Evolutionary conservation across 768 basidiomycete genomes (phyloP).

Genomic region (Podaxis pistillaris): DNA sequence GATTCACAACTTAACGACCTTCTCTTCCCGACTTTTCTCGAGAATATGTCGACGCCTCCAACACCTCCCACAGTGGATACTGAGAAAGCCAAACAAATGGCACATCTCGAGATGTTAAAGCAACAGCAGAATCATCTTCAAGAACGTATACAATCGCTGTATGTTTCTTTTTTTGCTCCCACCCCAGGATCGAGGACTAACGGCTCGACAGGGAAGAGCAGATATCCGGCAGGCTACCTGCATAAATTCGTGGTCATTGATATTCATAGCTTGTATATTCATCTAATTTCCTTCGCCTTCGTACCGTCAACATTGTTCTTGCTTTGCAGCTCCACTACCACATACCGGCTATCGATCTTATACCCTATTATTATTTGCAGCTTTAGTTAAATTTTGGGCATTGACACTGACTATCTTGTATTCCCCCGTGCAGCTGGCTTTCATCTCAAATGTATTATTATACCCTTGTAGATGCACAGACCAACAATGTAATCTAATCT

Average conservation of each 20-base stretch:
- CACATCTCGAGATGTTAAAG: background rate
- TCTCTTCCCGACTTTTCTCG: background rate
- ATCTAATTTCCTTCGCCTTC: background rate
- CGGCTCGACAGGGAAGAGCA: background rate
- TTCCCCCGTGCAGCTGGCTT: background rate
- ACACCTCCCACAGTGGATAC: background rate
- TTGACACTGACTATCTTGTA: background rate
- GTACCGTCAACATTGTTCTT: no score
- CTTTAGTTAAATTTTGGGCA: background rate
- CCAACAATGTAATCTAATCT: no score
- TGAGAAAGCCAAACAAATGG: background rate
- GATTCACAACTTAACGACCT: background rate
- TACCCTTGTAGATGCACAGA: background rate
- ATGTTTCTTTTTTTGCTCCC: background rate
- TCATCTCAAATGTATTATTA: background rate
- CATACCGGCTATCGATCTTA: background rate
- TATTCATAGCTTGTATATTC: background rate
- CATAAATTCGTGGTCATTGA: background rate
- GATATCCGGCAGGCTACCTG: background rate
- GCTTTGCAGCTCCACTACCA: background rate
- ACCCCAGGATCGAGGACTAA: background rate
- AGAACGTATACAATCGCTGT: constrained; percentile 3
- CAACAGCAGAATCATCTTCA: background rate
- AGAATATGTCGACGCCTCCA: background rate
- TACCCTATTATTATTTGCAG: background rate